A percentile compares a stretch with the other conserved stretches of the same genome.
Evolutionary conservation across 2,329 filamentous ascomycete genomes (phyloP).

Genomic region (Cercospora nicotianae): DNA sequence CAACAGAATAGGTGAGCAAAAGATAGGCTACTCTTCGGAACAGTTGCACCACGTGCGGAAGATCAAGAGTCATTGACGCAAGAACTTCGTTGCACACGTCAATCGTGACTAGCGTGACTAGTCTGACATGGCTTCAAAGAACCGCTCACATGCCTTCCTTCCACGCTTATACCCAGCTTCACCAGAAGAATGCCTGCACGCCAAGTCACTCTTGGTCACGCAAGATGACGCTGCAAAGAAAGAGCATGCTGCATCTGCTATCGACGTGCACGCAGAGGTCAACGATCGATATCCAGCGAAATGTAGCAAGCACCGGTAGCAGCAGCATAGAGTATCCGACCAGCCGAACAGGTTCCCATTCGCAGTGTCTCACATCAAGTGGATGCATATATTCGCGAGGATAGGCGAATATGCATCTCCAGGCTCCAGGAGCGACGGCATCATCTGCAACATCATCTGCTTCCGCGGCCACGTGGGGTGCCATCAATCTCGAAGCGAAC

Average conservation of each 20-base stretch:
- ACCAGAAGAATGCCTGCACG: neutral
- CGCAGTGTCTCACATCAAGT: neutral
- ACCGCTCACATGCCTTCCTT: neutral
- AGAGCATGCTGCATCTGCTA: neutral
- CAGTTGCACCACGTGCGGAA: neutral
- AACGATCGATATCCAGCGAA: neutral
- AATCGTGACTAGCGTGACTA: neutral
- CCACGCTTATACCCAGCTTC: neutral
- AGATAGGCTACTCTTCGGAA: conserved; percentile 10
- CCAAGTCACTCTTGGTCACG: neutral
- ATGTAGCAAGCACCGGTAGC: neutral
- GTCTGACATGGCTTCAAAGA: neutral
- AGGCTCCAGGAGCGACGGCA: neutral
- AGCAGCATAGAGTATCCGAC: neutral
- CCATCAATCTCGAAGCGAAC: neutral
- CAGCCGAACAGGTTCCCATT: neutral
- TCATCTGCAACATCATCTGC: neutral
- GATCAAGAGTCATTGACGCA: neutral
- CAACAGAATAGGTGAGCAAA: neutral
- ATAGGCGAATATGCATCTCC: neutral
- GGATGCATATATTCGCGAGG: neutral
- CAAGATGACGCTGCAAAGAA: neutral
- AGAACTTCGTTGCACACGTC: neutral
- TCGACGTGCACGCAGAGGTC: neutral
- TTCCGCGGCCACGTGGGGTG: neutral